Percentiles rank a stretch among this genome's conserved stretches.
Conservation (phyloP, 164 flowering plant species). For the Stephania yunnanensis region DNA sequence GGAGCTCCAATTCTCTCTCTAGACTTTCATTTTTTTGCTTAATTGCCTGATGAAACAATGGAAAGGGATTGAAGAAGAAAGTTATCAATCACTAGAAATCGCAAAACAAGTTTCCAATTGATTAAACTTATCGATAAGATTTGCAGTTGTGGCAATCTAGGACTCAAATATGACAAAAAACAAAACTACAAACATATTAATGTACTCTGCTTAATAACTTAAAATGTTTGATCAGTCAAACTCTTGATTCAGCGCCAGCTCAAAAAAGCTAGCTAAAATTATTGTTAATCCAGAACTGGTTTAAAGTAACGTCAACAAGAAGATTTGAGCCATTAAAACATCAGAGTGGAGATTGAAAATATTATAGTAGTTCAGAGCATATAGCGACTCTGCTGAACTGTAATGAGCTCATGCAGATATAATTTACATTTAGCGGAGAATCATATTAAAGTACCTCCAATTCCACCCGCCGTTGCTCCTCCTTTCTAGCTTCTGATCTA, state of each 20-base stretch:
- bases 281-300: neutral
- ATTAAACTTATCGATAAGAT: too few relatives aligned
- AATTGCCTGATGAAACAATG: slow-evolving; percentile 39
- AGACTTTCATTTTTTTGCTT: slow-evolving; percentile 53
- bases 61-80: neutral
- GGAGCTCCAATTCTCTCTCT: slow-evolving; percentile 46
- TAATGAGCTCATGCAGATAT: neutral
- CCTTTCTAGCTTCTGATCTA: slow-evolving; percentile 77
- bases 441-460: slow-evolving; percentile 37
- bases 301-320: neutral
- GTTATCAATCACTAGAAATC: neutral
- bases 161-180: too few relatives aligned
- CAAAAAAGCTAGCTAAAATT: neutral
- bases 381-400: neutral
- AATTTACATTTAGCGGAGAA: neutral
- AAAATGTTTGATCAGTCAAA: neutral
- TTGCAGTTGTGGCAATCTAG: too few relatives aligned
- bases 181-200: too few relatives aligned
- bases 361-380: neutral
- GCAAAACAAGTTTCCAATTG: too few relatives aligned
- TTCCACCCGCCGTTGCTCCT: slow-evolving; percentile 57
- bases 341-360: neutral
- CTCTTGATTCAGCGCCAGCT: neutral
- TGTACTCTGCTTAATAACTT: too few relatives aligned
- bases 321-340: neutral